Percentiles rank a stretch among this genome's conserved stretches.
These are phyloP conservation scores for Coniochaeta ligniaria DNA, from an alignment of 2,329 filamentous ascomycete species.

Conservation along the genomic window DNA sequence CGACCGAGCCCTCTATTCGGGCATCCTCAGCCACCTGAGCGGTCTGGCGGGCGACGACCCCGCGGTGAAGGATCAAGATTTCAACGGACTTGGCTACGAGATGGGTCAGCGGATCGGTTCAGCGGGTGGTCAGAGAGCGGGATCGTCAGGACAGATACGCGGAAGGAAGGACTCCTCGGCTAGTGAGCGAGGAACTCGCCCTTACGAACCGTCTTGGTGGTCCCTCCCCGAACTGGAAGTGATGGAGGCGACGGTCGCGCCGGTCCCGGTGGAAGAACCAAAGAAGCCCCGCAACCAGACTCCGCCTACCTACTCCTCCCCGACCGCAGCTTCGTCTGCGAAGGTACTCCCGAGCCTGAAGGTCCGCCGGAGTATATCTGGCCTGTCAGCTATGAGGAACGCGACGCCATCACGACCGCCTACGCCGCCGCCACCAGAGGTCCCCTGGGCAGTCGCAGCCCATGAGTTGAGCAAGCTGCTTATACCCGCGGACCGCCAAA, in stretches of 20 bases:
- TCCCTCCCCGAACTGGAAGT: slow-evolving; percentile 55
- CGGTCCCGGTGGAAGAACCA: slow-evolving; percentile 33
- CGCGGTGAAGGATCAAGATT: slow-evolving; percentile 25
- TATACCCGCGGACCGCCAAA: slow-evolving; percentile 69
- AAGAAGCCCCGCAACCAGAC: slow-evolving; percentile 49
- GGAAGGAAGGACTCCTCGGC: slow-evolving; percentile 21
- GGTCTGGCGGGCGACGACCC: slow-evolving; percentile 61
- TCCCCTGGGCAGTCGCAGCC: slow-evolving; percentile 79
- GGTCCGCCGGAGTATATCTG: slow-evolving; percentile 56
- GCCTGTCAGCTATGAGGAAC: slow-evolving; percentile 30
- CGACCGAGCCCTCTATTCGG: slow-evolving; percentile 80
- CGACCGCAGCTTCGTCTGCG: slow-evolving; percentile 80
- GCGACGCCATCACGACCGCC: slow-evolving; percentile 33
- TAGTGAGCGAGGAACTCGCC: slow-evolving; percentile 23
- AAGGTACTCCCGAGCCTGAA: slow-evolving; percentile 66
- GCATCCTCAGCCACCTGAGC: slow-evolving; percentile 82
- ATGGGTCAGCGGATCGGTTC: slow-evolving; percentile 45
- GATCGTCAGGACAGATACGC: slow-evolving; percentile 21
- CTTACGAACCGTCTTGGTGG: slow-evolving; percentile 70
- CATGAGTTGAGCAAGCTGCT: slow-evolving; percentile 77
- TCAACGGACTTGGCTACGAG: slow-evolving; percentile 45
- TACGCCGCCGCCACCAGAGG: slow-evolving; percentile 68
- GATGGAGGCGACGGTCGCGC: slow-evolving; percentile 54
- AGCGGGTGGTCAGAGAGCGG: slow-evolving; percentile 30
- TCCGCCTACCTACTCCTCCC: slow-evolving; percentile 71